Evolutionary conservation across 2,329 filamentous ascomycete species (phyloP).

Genomic region (Acrodontium crateriforme): DNA sequence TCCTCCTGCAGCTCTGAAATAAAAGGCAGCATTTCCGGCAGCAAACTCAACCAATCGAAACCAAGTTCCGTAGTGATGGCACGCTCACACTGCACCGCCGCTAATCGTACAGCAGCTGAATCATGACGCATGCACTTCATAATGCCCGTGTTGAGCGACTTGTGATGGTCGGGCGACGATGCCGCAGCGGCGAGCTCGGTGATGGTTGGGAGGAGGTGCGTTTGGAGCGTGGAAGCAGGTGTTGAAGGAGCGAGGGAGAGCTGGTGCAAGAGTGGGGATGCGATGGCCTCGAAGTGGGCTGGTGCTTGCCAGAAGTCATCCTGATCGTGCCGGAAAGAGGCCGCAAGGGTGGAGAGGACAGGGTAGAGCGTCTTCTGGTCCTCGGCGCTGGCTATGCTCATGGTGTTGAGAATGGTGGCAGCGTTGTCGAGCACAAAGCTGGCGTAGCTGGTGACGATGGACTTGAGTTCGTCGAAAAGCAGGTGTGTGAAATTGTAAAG

Average conservation of each 20-base stretch:
- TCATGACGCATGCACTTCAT: constrained; percentile 67
- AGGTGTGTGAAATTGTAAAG: constrained; percentile 67
- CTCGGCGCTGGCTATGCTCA: constrained; percentile 8
- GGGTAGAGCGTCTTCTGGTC: constrained; percentile 52
- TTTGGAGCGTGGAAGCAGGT: constrained; percentile 26
- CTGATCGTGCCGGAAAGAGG: constrained; percentile 76
- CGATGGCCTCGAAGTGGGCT: constrained; percentile 65
- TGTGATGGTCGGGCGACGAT: constrained; percentile 79
- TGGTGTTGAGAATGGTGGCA: constrained; percentile 44
- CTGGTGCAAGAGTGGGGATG: constrained; percentile 55
- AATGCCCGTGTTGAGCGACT: constrained; percentile 67
- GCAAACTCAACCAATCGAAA: constrained; percentile 81
- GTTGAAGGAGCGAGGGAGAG: constrained; percentile 32
- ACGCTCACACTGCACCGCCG: constrained; percentile 70
- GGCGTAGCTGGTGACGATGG: constrained; percentile 85
- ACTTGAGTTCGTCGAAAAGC: constrained; percentile 80
- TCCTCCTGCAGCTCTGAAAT: constrained; percentile 95
- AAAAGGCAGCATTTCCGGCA: constrained; percentile 92
- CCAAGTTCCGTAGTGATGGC: constrained; percentile 56
- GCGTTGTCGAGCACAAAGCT: constrained; percentile 70
- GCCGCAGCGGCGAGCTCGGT: constrained; percentile 68
- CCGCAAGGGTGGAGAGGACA: constrained; percentile 56
- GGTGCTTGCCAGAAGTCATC: constrained; percentile 93
- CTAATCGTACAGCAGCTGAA: constrained; percentile 57
- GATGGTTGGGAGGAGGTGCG: constrained; percentile 62